phyloP scores from a whole-genome alignment of 2,329 filamentous ascomycete species.

The Claviceps monticola region DNA sequence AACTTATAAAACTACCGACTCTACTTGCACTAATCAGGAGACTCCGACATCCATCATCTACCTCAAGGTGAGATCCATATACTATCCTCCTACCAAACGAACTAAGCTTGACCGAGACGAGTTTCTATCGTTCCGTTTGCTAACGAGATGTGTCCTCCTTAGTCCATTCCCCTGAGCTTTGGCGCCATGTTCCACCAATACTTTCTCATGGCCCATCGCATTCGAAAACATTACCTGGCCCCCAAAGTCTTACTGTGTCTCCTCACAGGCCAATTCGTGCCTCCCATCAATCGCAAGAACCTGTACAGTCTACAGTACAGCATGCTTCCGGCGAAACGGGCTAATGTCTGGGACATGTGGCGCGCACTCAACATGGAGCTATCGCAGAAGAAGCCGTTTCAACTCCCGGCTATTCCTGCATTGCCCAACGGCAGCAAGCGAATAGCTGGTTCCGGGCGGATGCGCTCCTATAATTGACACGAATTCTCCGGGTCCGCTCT shows the following conservation, averaged over 20 bases:
- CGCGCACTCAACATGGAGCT: conserved; percentile 43
- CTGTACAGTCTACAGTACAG: conserved; percentile 95
- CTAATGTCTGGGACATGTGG: conserved; percentile 80
- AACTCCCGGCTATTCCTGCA: conserved; percentile 19
- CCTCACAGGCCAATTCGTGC: conserved; percentile 80
- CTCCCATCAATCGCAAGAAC: conserved; percentile 86
- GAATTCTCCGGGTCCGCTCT: not conserved
- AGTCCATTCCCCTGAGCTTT: conserved; percentile 82
- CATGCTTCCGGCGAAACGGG: conserved; percentile 77
- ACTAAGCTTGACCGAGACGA: too few relatives aligned
- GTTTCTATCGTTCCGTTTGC: not conserved
- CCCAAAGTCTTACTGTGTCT: conserved; percentile 79
- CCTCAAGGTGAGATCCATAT: conserved; percentile 49
- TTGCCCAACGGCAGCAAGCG: conserved; percentile 19
- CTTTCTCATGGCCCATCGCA: conserved; percentile 82
- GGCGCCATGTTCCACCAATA: conserved; percentile 96
- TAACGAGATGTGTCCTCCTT: not conserved
- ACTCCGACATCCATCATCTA: conserved; percentile 70
- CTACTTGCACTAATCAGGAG: conserved; percentile 28
- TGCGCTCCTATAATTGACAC: conserved; percentile 9
- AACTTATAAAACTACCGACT: conserved; percentile 27
- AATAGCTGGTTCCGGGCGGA: conserved; percentile 15
- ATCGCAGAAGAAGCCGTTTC: conserved; percentile 30
- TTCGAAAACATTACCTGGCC: conserved; percentile 89
- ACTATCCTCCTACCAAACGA: not conserved